Evolutionary conservation across 306 rosid genomes (phyloP).

Genomic region (Rosa chinensis): DNA sequence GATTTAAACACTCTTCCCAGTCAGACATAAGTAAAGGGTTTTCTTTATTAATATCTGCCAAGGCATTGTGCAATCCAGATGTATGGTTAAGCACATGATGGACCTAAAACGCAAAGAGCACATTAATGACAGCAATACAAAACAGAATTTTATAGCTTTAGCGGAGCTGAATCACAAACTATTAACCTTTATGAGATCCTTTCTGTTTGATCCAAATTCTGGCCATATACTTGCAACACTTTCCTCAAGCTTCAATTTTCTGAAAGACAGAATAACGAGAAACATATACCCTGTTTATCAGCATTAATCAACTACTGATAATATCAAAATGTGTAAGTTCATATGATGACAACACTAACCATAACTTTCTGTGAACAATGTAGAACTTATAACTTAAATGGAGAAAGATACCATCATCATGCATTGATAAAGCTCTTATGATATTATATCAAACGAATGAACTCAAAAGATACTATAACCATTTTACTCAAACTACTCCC

Average conservation of each 20-base stretch:
- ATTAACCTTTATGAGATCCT: slow-evolving; percentile 73
- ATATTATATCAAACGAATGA: neutral
- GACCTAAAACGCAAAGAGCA: slow-evolving; percentile 49
- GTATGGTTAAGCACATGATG: slow-evolving; percentile 98
- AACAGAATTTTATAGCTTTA: slow-evolving; percentile 13
- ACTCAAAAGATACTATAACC: neutral
- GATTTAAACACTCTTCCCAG: slow-evolving; percentile 83
- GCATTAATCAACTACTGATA: neutral
- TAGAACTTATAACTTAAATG: neutral
- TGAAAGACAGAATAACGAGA: slow-evolving; percentile 17
- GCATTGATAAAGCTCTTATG: neutral
- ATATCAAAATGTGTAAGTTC: neutral
- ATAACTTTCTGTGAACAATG: neutral
- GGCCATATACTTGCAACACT: slow-evolving; percentile 87
- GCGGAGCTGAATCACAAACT: slow-evolving; percentile 18
- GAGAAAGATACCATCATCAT: neutral
- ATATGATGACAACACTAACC: neutral
- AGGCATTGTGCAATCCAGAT: slow-evolving; percentile 93
- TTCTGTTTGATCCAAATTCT: slow-evolving; percentile 73
- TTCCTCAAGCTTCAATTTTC: slow-evolving; percentile 82
- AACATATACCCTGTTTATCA: neutral
- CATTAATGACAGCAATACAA: slow-evolving; percentile 10
- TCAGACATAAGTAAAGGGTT: slow-evolving; percentile 67
- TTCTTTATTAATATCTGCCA: slow-evolving; percentile 53
- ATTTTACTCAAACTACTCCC: neutral